phyloP scores from a whole-genome alignment of 2,329 filamentous ascomycete genomes.

The Cryphonectria carpinicola region DNA sequence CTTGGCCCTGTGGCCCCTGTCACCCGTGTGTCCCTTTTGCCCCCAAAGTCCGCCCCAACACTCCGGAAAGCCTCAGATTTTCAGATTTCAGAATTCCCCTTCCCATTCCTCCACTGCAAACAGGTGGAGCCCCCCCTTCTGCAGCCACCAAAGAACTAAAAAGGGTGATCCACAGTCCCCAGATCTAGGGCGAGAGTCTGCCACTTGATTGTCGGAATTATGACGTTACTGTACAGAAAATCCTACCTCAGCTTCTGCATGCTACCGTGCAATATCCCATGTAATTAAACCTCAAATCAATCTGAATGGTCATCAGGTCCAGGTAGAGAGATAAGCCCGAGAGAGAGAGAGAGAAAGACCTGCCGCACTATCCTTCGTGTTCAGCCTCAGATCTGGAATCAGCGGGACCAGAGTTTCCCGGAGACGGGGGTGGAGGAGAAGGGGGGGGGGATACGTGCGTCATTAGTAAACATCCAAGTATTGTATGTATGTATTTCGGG shows the following conservation, averaged over 20 bases:
- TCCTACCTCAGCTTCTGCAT: not conserved
- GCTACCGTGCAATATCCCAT: not conserved
- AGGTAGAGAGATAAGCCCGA: not conserved
- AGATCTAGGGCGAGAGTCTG: slow-evolving; percentile 5
- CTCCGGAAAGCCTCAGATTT: not conserved
- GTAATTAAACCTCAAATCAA: not conserved
- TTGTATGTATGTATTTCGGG: not conserved
- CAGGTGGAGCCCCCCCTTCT: slow-evolving; percentile 7
- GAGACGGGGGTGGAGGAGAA: not conserved
- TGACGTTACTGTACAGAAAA: not conserved
- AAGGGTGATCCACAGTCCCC: slow-evolving; percentile 8
- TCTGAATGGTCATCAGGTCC: not conserved
- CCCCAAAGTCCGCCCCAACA: not conserved
- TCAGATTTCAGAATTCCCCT: not conserved
- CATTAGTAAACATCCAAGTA: not conserved
- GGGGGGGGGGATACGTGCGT: not conserved
- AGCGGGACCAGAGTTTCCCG: not conserved
- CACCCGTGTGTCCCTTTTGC: not conserved
- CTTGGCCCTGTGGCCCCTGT: not conserved
- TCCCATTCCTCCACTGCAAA: slow-evolving; percentile 1
- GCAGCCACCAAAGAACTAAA: not conserved
- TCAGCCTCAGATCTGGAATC: not conserved
- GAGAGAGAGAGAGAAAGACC: too few species aligned
- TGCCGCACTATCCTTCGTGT: not conserved
- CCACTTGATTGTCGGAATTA: not conserved